Conservation (phyloP, 1,139 yeast genomes). For the Arxiozyma heterogenica region DNA sequence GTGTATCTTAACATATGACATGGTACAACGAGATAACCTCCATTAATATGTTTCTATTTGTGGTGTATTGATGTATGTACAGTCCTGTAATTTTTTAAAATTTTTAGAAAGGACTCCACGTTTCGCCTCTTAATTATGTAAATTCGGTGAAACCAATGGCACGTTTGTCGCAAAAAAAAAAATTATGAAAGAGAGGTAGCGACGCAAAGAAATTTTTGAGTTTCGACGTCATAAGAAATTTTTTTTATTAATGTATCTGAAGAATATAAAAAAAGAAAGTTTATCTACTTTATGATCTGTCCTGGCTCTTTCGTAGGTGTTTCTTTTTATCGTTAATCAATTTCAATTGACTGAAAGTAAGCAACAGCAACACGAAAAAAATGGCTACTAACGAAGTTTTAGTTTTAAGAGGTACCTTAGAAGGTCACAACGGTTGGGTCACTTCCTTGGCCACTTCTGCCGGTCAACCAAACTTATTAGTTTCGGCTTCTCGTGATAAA, state of each 20-base stretch:
- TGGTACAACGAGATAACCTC: background rate
- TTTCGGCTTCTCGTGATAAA: slow-evolving; percentile 99
- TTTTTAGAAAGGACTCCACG: background rate
- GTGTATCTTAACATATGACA: background rate
- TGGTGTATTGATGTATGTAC: background rate
- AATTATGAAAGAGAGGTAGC: background rate
- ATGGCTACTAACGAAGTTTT: slow-evolving; percentile 76
- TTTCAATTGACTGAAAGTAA: background rate
- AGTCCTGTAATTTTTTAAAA: background rate
- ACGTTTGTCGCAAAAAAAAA: slow-evolving; percentile 2
- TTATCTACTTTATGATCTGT: background rate
- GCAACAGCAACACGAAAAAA: slow-evolving; percentile 8
- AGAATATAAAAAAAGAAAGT: slow-evolving; percentile 1
- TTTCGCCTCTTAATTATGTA: background rate
- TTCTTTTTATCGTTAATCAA: too few species aligned
- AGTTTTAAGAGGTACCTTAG: slow-evolving; percentile 99
- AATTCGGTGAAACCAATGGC: background rate
- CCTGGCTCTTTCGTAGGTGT: too few species aligned
- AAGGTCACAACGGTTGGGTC: slow-evolving; percentile 93
- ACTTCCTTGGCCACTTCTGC: slow-evolving; percentile 98
- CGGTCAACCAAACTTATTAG: slow-evolving; percentile 95
- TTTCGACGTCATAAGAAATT: background rate
- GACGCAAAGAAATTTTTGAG: slow-evolving; percentile 4
- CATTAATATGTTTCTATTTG: background rate
- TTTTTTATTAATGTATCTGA: background rate